Base-by-base conservation (phyloP, 352 stramenopile genomes). In the Elongisporangium undulatum region DNA sequence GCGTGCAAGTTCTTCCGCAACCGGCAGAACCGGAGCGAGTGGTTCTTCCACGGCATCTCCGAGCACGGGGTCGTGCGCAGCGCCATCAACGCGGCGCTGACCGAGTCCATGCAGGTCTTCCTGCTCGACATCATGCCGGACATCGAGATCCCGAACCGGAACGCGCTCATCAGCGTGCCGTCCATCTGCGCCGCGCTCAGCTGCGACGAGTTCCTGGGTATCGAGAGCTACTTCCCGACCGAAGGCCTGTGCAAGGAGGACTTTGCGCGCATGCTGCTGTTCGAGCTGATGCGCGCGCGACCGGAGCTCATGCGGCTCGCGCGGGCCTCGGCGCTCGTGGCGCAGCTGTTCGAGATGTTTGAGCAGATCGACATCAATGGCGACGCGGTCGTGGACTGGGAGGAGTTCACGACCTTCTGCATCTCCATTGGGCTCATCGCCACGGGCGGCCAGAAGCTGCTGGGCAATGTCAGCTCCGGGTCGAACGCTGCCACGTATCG, bases 311-410 rank as follows among this genome's bases (percentile, higher is more conserved):
- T 72, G 29, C 68, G 68, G 1, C 45, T 70, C 3, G 60, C 41
- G 19, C 69, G 74, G 1, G 72, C 72, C 3, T 68, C 67, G 0
- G 61, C 63, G 16, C 68, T 91, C 1, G 71, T 88, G 0, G 63
- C 68, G 5, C 53, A 85, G 4, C 66, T 91, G 12, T 89, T 75
- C 22, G 77, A 89, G 58, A 83, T 91, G 81, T 91, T 91, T 59
- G 81, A 91, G 19, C 78, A 91, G 51, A 91, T 91, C 51, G 86
- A 95, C 39, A 90, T 95, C 62, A 94, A 94, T 38, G 86, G 86
- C 0, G 84, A 95, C 59, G 69, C 66, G 0, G 22, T 71, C 4
- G 80, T 95, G 19, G 81, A 92, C 41, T 95, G 86, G 86, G 84
- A 95, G 53, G 86, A 95, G 62, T 93, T 95, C 60, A 91, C 84